These are phyloP conservation scores for Citrus sinensis DNA, from an alignment of 345 rosid genomes.

Conservation along the genomic window DNA sequence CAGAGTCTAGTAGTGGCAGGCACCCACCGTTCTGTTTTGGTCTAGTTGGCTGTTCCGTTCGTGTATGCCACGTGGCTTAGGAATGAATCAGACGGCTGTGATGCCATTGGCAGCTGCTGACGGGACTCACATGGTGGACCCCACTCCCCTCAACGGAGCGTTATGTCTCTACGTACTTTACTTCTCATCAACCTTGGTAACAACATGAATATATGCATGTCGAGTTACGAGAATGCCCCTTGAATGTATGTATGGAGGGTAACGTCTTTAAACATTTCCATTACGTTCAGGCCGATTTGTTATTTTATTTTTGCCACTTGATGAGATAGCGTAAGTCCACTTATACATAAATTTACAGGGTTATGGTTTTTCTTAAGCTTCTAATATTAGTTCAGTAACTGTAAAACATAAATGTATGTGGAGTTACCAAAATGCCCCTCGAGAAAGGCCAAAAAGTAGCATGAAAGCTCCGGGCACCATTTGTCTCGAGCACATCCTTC, in stretches of 20 bases:
- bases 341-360: too few species aligned
- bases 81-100: not conserved
- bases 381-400: too few species aligned
- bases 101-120: not conserved
- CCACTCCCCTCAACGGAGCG: not conserved
- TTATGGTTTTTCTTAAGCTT: too few species aligned
- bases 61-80: not conserved
- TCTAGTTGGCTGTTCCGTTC: not conserved
- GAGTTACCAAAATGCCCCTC: conserved; percentile 3
- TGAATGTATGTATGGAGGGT: too few species aligned
- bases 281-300: too few species aligned
- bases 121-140: not conserved
- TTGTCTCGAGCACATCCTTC: conserved; percentile 24
- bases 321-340: too few species aligned
- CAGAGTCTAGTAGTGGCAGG: too few species aligned
- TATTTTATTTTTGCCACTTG: too few species aligned
- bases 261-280: too few species aligned
- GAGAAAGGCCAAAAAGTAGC: not conserved
- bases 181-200: not conserved
- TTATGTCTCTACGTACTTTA: not conserved
- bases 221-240: too few species aligned
- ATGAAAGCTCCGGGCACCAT: conserved; percentile 26
- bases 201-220: too few species aligned
- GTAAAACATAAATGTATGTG: too few species aligned
- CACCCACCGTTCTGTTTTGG: not conserved